Base-by-base conservation (phyloP, 352 stramenopile species). In the Phytophthora meadii region DNA sequence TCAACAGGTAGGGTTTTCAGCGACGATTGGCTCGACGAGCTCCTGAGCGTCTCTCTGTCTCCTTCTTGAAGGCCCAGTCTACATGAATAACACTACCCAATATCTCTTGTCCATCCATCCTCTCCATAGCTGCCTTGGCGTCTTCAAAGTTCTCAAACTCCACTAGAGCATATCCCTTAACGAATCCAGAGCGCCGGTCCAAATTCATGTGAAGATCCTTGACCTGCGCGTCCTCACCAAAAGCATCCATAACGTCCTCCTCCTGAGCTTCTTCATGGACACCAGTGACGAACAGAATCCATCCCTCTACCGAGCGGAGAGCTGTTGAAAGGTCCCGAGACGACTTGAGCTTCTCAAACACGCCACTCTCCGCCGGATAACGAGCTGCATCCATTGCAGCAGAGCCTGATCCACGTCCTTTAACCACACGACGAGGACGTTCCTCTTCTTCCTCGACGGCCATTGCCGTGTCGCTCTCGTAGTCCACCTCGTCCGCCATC, bases 191-290 rank as follows among this genome's bases (percentile, higher is more conserved):
- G 60, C 92, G 86, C 52, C 96, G 80, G 76, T 99, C 96, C 28
- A 98, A 71, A 66, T 98, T 98, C 74, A 99, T 75, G 74, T 98
- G 92, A 67, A 99, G 73, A 72, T 98, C 98, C 74, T 98, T 98
- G 8, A 99, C 92, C 30, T 88, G 82, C n/a, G 96, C 96, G 74
- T 97, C 95, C 60, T 99, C 97, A 41, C 84, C 88, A 70, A 99
- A 99, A 4, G 81, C 84, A 69, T 99, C 97, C 54, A 98, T 77
- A 45, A 99, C 75, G 70, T 99, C 93, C 65, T 99, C 97, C 64
- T 99, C 95, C 68, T 98, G 90, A 11, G 96, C 95, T 70, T 99
- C 97, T 69, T 98, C 92, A 65, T 99, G 93, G 37, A 99, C 82
- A 58, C 94, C 93, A 12, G 85, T 96, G 28, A 99, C 93, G 71